Evolutionary conservation across 495 filamentous ascomycete genomes (phyloP).

Genomic region (Trichocladium antarcticum): DNA sequence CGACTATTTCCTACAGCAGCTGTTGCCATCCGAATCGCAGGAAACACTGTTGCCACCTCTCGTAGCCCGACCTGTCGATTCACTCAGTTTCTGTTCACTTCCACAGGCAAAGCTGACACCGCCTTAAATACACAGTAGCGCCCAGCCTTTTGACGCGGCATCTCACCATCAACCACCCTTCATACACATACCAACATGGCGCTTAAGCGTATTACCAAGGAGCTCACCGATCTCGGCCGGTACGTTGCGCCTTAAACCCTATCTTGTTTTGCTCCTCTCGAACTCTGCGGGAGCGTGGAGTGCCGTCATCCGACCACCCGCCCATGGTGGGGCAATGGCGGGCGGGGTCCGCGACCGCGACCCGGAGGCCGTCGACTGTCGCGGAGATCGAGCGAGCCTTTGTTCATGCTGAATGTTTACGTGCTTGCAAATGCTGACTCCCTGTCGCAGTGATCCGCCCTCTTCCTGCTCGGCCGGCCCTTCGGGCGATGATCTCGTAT

Average conservation of each 20-base stretch:
- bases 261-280: slow-evolving; percentile 7
- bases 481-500: slow-evolving; percentile 93
- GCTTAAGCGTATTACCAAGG: slow-evolving; percentile 99
- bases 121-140: slow-evolving; percentile 20
- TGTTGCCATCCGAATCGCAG: background rate
- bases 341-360: slow-evolving; percentile 13
- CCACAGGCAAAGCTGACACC: slow-evolving; percentile 24
- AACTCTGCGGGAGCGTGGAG: background rate
- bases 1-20: background rate
- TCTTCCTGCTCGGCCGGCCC: slow-evolving; percentile 97
- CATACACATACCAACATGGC: slow-evolving; percentile 57
- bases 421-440: slow-evolving; percentile 32
- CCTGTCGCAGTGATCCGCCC: slow-evolving; percentile 69
- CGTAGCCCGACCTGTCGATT: slow-evolving; percentile 6
- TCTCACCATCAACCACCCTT: slow-evolving; percentile 14
- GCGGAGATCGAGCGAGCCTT: background rate
- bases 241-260: slow-evolving; percentile 40
- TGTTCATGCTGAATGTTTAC: background rate
- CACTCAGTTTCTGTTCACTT: slow-evolving; percentile 22
- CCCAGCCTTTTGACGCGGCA: slow-evolving; percentile 7
- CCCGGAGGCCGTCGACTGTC: background rate
- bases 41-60: background rate
- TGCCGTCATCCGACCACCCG: slow-evolving; percentile 17
- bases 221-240: slow-evolving; percentile 98
- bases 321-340: slow-evolving; percentile 17